phyloP scores from a whole-genome alignment of 1,284 basidiomycete species.

The Pterulicium gracile region DNA sequence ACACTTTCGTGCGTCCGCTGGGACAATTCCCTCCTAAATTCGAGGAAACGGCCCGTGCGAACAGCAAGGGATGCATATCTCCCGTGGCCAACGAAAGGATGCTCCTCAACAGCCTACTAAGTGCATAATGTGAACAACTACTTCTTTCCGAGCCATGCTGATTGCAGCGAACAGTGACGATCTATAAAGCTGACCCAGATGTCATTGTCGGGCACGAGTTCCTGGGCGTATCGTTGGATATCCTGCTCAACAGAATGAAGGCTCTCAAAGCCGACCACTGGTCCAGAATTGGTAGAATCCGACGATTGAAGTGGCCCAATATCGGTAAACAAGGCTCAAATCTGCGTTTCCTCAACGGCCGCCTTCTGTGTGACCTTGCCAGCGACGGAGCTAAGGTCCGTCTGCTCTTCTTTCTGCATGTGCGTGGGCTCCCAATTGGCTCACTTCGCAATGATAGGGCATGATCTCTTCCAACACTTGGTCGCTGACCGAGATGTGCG shows the following conservation, averaged over 20 bases:
- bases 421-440: too few relatives aligned
- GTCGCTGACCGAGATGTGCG: slow-evolving; percentile 96
- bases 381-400: slow-evolving; percentile 87
- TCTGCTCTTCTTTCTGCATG: slow-evolving; percentile 1
- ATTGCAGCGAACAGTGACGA: slow-evolving; percentile 40
- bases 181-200: slow-evolving; percentile 88
- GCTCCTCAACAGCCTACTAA: slow-evolving; percentile 75
- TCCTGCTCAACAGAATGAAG: slow-evolving; percentile 85
- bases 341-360: slow-evolving; percentile 74
- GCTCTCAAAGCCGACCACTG: slow-evolving; percentile 88
- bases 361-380: slow-evolving; percentile 86
- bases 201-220: slow-evolving; percentile 95
- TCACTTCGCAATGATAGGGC: slow-evolving; percentile 33
- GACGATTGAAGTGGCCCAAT: slow-evolving; percentile 72
- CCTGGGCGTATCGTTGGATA: slow-evolving; percentile 84
- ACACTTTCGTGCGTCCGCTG: slow-evolving; percentile 91
- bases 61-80: slow-evolving; percentile 62
- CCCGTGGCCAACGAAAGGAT: slow-evolving; percentile 79
- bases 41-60: slow-evolving; percentile 55
- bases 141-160: background rate
- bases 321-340: slow-evolving; percentile 84
- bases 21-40: slow-evolving; percentile 84
- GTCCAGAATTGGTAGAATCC: slow-evolving; percentile 90
- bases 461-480: slow-evolving; percentile 96
- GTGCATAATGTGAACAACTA: slow-evolving; percentile 38